Evolutionary conservation across 306 rosid genomes (phyloP).

Genomic region (Cajanus cajan): DNA sequence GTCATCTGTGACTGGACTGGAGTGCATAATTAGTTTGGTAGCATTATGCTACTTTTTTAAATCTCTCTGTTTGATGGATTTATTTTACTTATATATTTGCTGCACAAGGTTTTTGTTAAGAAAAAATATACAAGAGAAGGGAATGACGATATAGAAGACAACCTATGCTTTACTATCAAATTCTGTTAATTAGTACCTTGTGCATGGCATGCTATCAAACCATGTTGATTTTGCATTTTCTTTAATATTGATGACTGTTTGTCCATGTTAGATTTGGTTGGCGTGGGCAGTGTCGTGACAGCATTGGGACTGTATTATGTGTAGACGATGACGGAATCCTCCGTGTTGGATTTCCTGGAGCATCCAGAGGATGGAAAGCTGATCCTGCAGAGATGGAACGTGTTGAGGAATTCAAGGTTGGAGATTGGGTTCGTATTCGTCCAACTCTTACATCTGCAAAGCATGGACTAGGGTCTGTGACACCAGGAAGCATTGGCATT

Average conservation of each 20-base stretch:
- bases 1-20: background rate
- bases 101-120: background rate
- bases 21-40: background rate
- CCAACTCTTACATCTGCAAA: constrained; percentile 94
- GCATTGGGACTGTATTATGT: constrained; percentile 95
- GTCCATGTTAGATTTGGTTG: constrained; percentile 80
- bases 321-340: constrained; percentile 97
- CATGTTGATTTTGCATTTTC: constrained; percentile 8
- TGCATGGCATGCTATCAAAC: constrained; percentile 5
- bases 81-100: background rate
- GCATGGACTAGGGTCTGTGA: constrained; percentile 97
- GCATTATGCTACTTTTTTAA: background rate
- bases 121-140: background rate
- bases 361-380: constrained; percentile 99
- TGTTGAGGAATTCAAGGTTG: constrained; percentile 96
- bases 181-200: constrained; percentile 19
- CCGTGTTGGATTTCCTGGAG: constrained; percentile 99
- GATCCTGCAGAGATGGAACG: constrained; percentile 99
- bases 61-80: background rate
- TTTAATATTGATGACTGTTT: constrained; percentile 23
- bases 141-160: background rate
- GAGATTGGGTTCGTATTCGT: constrained; percentile 98
- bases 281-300: constrained; percentile 99
- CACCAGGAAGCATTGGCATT: constrained; percentile 98
- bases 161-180: background rate